Evolutionary conservation across 768 basidiomycete species (phyloP), one percentile per base, ranked within the genome.

Genomic region (Tricholoma terreum): DNA sequence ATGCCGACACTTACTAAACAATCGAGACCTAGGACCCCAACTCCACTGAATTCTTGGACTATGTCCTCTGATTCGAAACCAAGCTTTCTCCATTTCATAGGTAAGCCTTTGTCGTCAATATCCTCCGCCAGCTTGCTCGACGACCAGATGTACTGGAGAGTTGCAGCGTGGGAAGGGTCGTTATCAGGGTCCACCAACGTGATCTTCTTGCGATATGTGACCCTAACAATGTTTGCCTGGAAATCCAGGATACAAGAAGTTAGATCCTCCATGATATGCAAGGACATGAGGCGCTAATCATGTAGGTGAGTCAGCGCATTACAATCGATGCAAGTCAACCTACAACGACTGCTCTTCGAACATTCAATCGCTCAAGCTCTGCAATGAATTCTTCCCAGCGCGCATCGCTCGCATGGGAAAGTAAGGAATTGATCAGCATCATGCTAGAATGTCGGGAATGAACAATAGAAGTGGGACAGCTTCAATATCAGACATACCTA

Each of bases 351-450:
- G 90, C 90, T 69, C 87, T 90, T 54, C 88, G 82, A 24, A 92
- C 85, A 63, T 89, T 90, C 52, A 94, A 68, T 48, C 80, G 78
- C 63, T 94, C 91, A 6, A 94, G 72, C 54, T 90, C 85, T 21
- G 77, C 72, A 50, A 88, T 85, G 67, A 94, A 90, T 60, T 88
- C 85, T 50, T 89, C 85, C 89, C 91, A 94, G 58, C 84, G 79
- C 1, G 73, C 71, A 65, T 93, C 90, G 48, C 79, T 87, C n/a
- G 85, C 90, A 64, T 92, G 87, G 7, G 87, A 80, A 56, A 95
- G 69, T 9, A 95, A 76, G 7, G 92, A 90, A 66, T 94, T 94
- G 64, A 96, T 90, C 63, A 96, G 75, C 85, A 90, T 92, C 84
- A 96, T 86, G 60, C 92, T 92, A 62, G 43, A 60, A 55, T 90